phyloP scores from a whole-genome alignment of 2,329 filamentous ascomycete genomes.

The Ceratocystis huliohia region DNA sequence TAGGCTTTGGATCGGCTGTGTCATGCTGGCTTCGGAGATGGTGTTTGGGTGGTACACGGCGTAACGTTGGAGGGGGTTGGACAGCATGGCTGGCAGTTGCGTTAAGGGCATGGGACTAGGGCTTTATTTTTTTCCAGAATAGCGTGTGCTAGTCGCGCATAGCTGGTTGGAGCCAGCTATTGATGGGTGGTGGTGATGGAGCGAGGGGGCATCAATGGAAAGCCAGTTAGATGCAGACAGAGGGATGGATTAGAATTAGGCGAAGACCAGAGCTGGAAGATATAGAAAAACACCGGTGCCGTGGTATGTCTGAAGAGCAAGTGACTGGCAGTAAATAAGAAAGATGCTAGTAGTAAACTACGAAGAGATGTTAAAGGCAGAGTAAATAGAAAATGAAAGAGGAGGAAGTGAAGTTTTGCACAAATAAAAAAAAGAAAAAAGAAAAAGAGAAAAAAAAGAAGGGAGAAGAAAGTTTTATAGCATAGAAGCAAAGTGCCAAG shows the following conservation, averaged over 20 bases:
- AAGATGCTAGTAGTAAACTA: no score
- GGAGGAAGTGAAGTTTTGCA: background rate
- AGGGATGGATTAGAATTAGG: background rate
- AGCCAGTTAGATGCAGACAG: background rate
- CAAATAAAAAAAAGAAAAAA: background rate
- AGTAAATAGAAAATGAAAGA: background rate
- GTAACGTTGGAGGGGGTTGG: slow-evolving; percentile 51
- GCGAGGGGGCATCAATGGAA: background rate
- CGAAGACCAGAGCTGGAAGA: no score
- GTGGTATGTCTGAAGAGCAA: no score
- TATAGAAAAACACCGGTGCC: no score
- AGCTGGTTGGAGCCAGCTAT: background rate
- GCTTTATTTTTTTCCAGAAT: background rate
- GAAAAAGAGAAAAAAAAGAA: background rate
- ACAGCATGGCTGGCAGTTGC: slow-evolving; percentile 40
- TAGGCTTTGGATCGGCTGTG: slow-evolving; percentile 38
- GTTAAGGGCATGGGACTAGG: background rate
- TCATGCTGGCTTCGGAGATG: slow-evolving; percentile 42
- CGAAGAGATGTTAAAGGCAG: no score
- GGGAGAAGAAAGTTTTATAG: slow-evolving; percentile 2
- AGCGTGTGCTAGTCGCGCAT: background rate
- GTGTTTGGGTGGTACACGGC: slow-evolving; percentile 48
- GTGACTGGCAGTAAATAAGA: no score
- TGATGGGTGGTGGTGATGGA: background rate
- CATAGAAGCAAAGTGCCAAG: background rate